Percentiles rank a stretch among this genome's conserved stretches.
Conservation (phyloP, 495 filamentous ascomycete species). For the Parathielavia hyrcaniae region DNA sequence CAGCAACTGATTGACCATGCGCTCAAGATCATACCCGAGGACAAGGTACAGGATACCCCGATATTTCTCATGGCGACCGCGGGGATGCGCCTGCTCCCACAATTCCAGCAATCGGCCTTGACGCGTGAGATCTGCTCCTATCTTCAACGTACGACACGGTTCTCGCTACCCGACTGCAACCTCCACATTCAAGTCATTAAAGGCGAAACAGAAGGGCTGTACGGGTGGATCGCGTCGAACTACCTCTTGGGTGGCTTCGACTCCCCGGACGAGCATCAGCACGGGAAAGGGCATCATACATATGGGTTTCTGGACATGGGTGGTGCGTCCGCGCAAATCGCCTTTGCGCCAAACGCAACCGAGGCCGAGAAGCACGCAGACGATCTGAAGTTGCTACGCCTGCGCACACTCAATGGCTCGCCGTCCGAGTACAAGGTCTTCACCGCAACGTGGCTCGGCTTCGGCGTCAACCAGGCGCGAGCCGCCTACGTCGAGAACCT, state of each 20-base stretch:
- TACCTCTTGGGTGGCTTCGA: conserved; percentile 94
- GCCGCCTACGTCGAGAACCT: conserved; percentile 70
- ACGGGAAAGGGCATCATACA: conserved; percentile 85
- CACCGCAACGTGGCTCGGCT: conserved; percentile 93
- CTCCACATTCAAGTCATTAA: conserved; percentile 91
- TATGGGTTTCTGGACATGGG: conserved; percentile 99
- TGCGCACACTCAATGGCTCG: conserved; percentile 73
- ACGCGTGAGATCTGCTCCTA: conserved; percentile 78
- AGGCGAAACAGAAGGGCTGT: conserved; percentile 94
- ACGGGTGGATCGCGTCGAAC: conserved; percentile 99
- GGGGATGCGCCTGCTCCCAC: conserved; percentile 87
- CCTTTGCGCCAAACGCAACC: conserved; percentile 90
- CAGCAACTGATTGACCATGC: conserved; percentile 76
- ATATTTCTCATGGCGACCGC: conserved; percentile 94
- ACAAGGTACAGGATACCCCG: conserved; percentile 75
- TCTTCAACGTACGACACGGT: conserved; percentile 68
- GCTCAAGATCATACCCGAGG: conserved; percentile 67
- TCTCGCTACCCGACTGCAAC: conserved; percentile 82
- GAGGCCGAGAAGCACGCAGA: conserved; percentile 86
- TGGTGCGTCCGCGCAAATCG: conserved; percentile 93
- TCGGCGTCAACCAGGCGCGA: conserved; percentile 87
- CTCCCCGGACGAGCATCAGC: conserved; percentile 59
- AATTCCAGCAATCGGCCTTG: conserved; percentile 61
- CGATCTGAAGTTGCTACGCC: conserved; percentile 76
- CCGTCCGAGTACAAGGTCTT: conserved; percentile 80